Conservation (phyloP, 208 protist genomes). For the Trypanosoma mega region DNA sequence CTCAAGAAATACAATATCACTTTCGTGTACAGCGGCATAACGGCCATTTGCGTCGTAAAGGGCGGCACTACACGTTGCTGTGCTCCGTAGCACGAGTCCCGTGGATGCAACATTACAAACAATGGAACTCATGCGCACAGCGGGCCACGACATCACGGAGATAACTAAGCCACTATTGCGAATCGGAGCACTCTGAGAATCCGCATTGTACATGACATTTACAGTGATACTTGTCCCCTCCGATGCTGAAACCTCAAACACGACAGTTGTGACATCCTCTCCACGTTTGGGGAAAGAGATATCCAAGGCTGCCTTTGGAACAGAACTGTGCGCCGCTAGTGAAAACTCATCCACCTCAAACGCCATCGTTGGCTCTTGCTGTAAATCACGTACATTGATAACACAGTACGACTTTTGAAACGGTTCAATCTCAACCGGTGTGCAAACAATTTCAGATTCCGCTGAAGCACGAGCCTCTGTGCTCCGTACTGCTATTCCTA, state of each 20-base stretch:
- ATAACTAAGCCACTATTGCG: constrained; percentile 39
- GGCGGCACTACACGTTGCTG: constrained; percentile 29
- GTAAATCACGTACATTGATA: constrained; percentile 35
- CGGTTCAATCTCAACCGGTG: constrained; percentile 29
- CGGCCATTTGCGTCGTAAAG: constrained; percentile 32
- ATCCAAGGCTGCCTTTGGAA: constrained; percentile 21
- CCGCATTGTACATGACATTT: constrained; percentile 22
- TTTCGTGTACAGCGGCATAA: constrained; percentile 30
- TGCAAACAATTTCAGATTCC: constrained; percentile 37
- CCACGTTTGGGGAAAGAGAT: constrained; percentile 25
- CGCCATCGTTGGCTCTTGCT: constrained; percentile 36
- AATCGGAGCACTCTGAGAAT: constrained; percentile 16
- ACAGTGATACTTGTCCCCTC: constrained; percentile 32
- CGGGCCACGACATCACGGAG: constrained; percentile 34
- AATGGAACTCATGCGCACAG: constrained; percentile 33
- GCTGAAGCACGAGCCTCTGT: constrained; percentile 18
- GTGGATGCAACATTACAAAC: constrained; percentile 27
- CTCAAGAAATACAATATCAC: constrained; percentile 39
- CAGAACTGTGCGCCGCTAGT: constrained; percentile 26
- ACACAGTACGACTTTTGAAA: constrained; percentile 30
- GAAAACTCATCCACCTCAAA: constrained; percentile 35
- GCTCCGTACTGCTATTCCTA: not conserved
- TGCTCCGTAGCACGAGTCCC: constrained; percentile 34
- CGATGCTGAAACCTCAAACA: constrained; percentile 36
- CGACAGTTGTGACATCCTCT: constrained; percentile 34